phyloP scores from a whole-genome alignment of 2,329 filamentous ascomycete genomes.

The Fusarium torulosum region DNA sequence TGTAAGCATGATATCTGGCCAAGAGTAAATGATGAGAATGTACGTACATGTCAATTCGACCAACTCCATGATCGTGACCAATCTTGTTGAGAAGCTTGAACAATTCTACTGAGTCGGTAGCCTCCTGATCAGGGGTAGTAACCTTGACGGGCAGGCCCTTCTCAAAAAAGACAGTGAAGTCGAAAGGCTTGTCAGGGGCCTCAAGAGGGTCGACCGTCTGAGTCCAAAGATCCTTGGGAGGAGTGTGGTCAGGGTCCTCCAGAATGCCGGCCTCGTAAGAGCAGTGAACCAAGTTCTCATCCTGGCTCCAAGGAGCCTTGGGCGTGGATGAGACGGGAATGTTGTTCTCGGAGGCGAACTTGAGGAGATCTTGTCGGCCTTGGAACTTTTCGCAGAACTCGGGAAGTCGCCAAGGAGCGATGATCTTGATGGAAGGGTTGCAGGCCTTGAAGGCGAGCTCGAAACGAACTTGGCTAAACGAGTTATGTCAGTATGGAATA shows the following conservation, averaged over 20 bases:
- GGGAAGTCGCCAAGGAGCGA: slow-evolving; percentile 80
- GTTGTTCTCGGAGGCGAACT: slow-evolving; percentile 74
- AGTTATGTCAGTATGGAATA: slow-evolving; percentile 11
- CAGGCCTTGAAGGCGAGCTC: slow-evolving; percentile 58
- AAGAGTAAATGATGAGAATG: not conserved
- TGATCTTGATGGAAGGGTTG: slow-evolving; percentile 74
- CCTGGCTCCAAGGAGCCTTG: slow-evolving; percentile 75
- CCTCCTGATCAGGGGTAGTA: slow-evolving; percentile 64
- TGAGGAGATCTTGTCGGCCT: slow-evolving; percentile 36
- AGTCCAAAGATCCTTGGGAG: slow-evolving; percentile 80
- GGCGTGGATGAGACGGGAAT: slow-evolving; percentile 81
- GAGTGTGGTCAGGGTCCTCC: slow-evolving; percentile 68
- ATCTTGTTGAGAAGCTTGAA: slow-evolving; percentile 75
- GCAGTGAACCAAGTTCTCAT: slow-evolving; percentile 49
- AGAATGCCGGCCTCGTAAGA: slow-evolving; percentile 36
- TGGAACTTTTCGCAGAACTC: slow-evolving; percentile 78
- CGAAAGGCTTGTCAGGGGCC: slow-evolving; percentile 72
- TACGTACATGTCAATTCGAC: slow-evolving; percentile 66
- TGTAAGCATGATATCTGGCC: not conserved
- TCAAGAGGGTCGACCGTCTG: slow-evolving; percentile 70
- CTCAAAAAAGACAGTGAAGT: slow-evolving; percentile 75
- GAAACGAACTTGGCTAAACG: slow-evolving; percentile 55
- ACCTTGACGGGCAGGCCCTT: slow-evolving; percentile 77
- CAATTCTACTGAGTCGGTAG: slow-evolving; percentile 73
- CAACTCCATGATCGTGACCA: slow-evolving; percentile 73